Conservation (phyloP, 352 stramenopile genomes). For the Sclerospora graminicola region DNA sequence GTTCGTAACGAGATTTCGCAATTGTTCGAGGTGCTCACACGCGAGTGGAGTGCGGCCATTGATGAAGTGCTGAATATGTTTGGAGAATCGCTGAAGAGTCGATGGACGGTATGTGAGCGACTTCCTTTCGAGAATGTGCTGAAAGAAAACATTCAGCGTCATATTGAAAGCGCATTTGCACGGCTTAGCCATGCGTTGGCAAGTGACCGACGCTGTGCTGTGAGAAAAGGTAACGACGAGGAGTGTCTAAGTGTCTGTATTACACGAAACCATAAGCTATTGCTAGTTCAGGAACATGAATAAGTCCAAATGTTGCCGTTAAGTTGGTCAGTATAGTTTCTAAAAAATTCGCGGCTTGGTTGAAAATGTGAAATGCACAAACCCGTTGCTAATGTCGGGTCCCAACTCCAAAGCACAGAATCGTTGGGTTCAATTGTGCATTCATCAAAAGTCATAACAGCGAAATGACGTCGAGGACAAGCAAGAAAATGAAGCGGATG, state of each 20-base stretch:
- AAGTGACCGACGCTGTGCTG: constrained; percentile 12
- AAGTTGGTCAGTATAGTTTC: no score
- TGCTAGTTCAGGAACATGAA: constrained; percentile 6
- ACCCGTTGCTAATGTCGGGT: no score
- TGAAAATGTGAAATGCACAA: no score
- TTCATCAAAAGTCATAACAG: no score
- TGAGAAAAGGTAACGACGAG: constrained; percentile 2
- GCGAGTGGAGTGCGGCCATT: constrained; percentile 6
- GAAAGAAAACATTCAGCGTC: constrained; percentile 1
- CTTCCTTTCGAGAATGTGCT: constrained; percentile 7
- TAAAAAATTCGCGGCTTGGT: no score
- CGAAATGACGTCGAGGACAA: no score
- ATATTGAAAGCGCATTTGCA: constrained; percentile 11
- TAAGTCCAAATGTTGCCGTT: no score
- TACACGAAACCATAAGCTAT: background rate
- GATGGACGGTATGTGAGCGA: constrained; percentile 11
- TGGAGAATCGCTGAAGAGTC: constrained; percentile 4
- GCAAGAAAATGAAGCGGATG: no score
- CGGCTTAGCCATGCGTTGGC: constrained; percentile 10
- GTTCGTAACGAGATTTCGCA: constrained; percentile 5
- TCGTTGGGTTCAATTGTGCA: no score
- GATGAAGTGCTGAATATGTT: constrained; percentile 15
- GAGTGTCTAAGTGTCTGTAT: constrained; percentile 3
- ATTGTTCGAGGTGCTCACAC: constrained; percentile 4
- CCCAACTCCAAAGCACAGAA: no score